Conservation (phyloP, 306 rosid species). For the Trichosanthes cucumerina region DNA sequence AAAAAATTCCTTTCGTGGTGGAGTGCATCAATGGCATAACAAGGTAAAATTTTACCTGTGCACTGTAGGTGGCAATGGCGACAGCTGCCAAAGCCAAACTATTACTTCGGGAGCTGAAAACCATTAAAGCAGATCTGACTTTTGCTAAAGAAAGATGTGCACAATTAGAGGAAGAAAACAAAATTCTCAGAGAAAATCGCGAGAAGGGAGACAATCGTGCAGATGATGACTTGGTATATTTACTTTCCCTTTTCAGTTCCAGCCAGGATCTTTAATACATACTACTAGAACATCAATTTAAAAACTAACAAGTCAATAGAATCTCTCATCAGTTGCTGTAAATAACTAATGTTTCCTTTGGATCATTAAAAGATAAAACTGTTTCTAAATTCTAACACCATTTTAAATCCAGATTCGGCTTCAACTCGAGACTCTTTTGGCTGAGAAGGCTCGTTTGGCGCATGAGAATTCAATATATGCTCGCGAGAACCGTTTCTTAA, state of each 20-base stretch:
- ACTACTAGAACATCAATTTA: background rate
- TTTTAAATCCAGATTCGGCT: constrained; percentile 56
- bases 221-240: constrained; percentile 83
- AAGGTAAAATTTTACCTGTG: background rate
- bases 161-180: constrained; percentile 96
- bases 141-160: constrained; percentile 86
- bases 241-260: background rate
- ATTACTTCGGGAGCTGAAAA: constrained; percentile 90
- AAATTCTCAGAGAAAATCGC: constrained; percentile 58
- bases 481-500: constrained; percentile 81
- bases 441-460: constrained; percentile 88
- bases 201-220: constrained; percentile 64
- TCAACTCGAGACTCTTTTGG: constrained; percentile 86
- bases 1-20: background rate
- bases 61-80: constrained; percentile 87
- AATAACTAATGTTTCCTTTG: background rate
- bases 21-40: constrained; percentile 19
- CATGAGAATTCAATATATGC: constrained; percentile 77
- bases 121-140: constrained; percentile 79
- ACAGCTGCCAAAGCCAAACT: constrained; percentile 96
- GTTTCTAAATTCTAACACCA: background rate
- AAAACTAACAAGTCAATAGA: background rate
- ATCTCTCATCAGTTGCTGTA: background rate
- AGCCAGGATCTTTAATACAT: background rate
- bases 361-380: background rate